Evolutionary conservation across 352 stramenopile species (phyloP).

Genomic region (Globisporangium camurandrum): DNA sequence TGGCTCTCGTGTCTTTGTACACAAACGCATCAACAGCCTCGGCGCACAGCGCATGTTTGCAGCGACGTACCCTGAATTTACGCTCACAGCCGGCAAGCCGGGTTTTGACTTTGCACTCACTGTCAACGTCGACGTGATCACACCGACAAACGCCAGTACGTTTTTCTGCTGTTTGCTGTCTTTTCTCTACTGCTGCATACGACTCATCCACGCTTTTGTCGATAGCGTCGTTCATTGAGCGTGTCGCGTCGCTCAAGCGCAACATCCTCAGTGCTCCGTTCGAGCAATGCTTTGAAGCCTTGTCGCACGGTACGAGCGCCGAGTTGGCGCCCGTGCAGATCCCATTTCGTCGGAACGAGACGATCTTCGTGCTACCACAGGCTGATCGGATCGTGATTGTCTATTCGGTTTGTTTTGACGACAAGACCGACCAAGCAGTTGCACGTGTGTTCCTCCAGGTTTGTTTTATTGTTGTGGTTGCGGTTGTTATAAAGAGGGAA

Average conservation of each 20-base stretch:
- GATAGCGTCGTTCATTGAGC: constrained; percentile 68
- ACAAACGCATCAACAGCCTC: too few species aligned
- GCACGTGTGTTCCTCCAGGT: constrained; percentile 87
- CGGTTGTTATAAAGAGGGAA: background rate
- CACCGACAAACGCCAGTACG: constrained; percentile 52
- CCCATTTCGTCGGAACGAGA: constrained; percentile 82
- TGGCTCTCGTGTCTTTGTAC: background rate
- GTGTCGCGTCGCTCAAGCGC: constrained; percentile 72
- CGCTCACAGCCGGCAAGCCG: constrained; percentile 49
- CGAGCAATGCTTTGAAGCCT: constrained; percentile 77
- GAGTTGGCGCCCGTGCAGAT: constrained; percentile 66
- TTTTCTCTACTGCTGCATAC: background rate
- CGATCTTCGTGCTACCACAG: constrained; percentile 81
- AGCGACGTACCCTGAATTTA: constrained; percentile 66
- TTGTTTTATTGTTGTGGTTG: background rate
- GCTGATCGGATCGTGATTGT: constrained; percentile 88
- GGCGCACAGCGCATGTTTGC: constrained; percentile 66
- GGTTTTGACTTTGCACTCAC: constrained; percentile 79
- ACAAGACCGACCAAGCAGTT: constrained; percentile 89
- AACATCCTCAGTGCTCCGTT: constrained; percentile 76
- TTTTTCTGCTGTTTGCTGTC: background rate
- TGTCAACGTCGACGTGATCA: constrained; percentile 73
- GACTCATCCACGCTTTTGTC: too few species aligned
- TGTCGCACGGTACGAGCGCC: constrained; percentile 49
- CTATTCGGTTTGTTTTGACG: constrained; percentile 90